Percentiles rank a stretch among this genome's conserved stretches.
Evolutionary conservation across 371 early-diverging fungal species (phyloP).

Genomic region (Capillidium rhysosporum): DNA sequence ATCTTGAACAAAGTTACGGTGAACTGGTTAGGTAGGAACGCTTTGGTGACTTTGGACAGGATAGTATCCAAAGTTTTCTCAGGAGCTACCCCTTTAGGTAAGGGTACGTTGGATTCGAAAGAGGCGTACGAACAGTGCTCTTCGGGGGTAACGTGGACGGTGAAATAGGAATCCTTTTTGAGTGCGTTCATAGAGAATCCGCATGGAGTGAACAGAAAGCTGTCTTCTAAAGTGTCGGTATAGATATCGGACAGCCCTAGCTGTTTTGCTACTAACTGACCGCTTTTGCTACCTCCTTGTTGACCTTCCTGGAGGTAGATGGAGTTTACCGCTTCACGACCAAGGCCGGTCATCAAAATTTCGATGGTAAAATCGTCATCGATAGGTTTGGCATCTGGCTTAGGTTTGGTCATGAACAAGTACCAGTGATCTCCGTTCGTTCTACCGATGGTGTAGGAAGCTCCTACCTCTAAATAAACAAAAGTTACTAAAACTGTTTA

Average conservation of each 20-base stretch:
- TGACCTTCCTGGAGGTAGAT: conserved; percentile 19
- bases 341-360: conserved; percentile 79
- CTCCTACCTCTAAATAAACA: conserved; percentile 27
- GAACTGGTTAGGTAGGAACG: conserved; percentile 64
- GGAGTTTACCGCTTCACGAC: conserved; percentile 7
- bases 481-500: not conserved
- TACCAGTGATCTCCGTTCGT: conserved; percentile 90
- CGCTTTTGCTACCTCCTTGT: conserved; percentile 18
- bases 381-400: conserved; percentile 13
- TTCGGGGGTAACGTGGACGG: conserved; percentile 98
- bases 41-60: conserved; percentile 46
- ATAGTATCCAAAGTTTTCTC: conserved; percentile 32
- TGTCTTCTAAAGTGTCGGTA: conserved; percentile 54
- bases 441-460: conserved; percentile 83
- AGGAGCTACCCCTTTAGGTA: conserved; percentile 16
- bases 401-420: conserved; percentile 47
- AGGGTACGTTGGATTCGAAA: conserved; percentile 80
- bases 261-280: conserved; percentile 37
- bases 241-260: conserved; percentile 53
- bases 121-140: conserved; percentile 88
- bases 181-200: conserved; percentile 85
- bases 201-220: conserved; percentile 78
- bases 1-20: conserved; percentile 59
- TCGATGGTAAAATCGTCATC: conserved; percentile 73
- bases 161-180: conserved; percentile 61